Evolutionary conservation across 2,329 filamentous ascomycete genomes (phyloP).

Genomic region (Fonsecaea pugnacius): DNA sequence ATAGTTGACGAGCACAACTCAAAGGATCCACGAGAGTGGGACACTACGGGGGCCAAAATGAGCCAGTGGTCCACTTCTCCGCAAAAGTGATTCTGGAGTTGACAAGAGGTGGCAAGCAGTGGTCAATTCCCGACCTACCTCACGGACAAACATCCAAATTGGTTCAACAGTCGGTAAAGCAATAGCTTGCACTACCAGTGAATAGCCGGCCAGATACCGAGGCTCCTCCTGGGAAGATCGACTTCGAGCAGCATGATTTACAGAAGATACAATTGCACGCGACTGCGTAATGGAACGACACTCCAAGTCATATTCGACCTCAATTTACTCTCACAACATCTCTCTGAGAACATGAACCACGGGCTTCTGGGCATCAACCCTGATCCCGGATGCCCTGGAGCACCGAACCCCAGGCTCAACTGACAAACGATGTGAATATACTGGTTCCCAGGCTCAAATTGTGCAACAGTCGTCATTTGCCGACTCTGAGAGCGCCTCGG

Average conservation of each 20-base stretch:
- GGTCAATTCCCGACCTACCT: neutral
- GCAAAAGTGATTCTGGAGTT: conserved; percentile 4
- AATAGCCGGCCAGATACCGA: conserved; percentile 22
- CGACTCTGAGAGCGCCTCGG: conserved; percentile 15
- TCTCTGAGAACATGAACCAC: neutral
- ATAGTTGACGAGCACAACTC: neutral
- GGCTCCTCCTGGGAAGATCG: neutral
- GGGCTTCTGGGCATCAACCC: neutral
- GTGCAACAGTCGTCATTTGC: neutral
- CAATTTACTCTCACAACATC: neutral
- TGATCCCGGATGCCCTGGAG: neutral
- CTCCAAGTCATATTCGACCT: neutral
- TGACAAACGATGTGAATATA: neutral
- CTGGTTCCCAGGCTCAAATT: neutral
- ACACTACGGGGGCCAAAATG: neutral
- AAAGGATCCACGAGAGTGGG: neutral
- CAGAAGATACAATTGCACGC: neutral
- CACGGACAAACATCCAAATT: conserved; percentile 3
- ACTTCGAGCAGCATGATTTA: neutral
- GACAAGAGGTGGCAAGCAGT: neutral
- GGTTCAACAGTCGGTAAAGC: neutral
- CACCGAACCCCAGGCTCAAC: neutral
- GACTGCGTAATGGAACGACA: neutral
- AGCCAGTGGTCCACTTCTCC: neutral
- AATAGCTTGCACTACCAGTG: neutral